Evolutionary conservation across 2,329 filamentous ascomycete species (phyloP).

Genomic region (Colletotrichum scovillei): DNA sequence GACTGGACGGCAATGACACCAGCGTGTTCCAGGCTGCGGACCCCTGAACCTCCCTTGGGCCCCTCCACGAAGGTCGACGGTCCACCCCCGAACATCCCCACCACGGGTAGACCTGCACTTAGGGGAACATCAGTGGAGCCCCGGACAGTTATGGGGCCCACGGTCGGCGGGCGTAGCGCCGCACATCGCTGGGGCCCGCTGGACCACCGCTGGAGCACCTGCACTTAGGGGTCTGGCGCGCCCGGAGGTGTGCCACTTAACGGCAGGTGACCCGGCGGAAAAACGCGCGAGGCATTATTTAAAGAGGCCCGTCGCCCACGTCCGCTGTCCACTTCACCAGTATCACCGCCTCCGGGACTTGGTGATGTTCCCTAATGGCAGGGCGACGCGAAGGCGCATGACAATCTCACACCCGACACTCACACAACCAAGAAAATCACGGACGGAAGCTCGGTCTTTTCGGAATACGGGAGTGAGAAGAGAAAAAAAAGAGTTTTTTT

Average conservation of each 20-base stretch:
- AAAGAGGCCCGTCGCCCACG: slow-evolving; percentile 20
- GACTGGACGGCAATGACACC: not conserved
- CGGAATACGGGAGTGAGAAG: not conserved
- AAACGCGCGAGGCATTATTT: slow-evolving; percentile 28
- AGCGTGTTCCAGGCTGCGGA: slow-evolving; percentile 20
- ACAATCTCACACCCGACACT: not conserved
- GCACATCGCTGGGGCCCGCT: slow-evolving; percentile 5
- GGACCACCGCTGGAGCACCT: slow-evolving; percentile 33
- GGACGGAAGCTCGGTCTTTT: not conserved
- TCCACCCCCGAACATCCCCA: not conserved
- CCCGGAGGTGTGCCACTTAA: slow-evolving; percentile 34
- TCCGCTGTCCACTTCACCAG: slow-evolving; percentile 9
- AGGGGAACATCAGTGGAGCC: slow-evolving; percentile 31
- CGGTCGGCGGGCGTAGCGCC: not conserved
- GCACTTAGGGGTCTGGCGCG: slow-evolving; percentile 38
- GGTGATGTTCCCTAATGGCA: slow-evolving; percentile 34
- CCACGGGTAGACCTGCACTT: slow-evolving; percentile 36
- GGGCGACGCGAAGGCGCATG: slow-evolving; percentile 27
- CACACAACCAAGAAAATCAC: not conserved
- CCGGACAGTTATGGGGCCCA: not conserved
- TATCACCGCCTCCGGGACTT: slow-evolving; percentile 2
- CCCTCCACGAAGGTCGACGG: no score
- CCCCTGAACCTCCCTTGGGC: not conserved
- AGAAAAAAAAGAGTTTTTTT: not conserved
- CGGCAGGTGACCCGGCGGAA: slow-evolving; percentile 21